Percentiles rank a stretch among this genome's conserved stretches.
Conservation (phyloP, 148 eudicot genomes). For the Selenicereus undatus region DNA sequence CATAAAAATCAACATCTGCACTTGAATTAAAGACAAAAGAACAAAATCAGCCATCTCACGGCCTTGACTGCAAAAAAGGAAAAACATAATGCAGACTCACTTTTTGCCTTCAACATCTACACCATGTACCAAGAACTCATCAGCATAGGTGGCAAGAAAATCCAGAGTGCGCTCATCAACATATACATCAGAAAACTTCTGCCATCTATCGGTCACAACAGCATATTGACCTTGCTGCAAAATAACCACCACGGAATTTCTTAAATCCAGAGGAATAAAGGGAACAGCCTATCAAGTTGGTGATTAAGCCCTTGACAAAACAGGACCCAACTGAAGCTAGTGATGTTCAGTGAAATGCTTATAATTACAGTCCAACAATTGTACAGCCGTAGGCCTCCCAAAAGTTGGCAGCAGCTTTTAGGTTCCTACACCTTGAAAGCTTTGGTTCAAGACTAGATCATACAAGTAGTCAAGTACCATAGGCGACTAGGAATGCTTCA, state of each 20-base stretch:
- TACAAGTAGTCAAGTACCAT: too few relatives aligned
- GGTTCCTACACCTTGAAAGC: too few relatives aligned
- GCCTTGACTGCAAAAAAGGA: not conserved
- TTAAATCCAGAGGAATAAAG: not conserved
- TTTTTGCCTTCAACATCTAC: slow-evolving; percentile 99
- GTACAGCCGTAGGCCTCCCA: too few relatives aligned
- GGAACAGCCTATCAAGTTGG: not conserved
- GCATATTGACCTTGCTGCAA: slow-evolving; percentile 81
- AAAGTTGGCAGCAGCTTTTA: too few relatives aligned
- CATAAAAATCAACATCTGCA: not conserved
- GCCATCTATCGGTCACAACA: slow-evolving; percentile 98
- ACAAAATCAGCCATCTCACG: not conserved
- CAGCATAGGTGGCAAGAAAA: slow-evolving; percentile 77
- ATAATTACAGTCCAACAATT: too few relatives aligned
- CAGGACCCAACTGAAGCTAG: too few relatives aligned
- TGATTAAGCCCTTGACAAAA: not conserved
- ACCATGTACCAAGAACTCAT: slow-evolving; percentile 97
- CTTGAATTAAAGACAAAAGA: not conserved
- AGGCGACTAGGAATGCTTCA: too few relatives aligned
- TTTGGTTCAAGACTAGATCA: too few relatives aligned
- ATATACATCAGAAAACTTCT: slow-evolving; percentile 83
- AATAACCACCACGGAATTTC: slow-evolving; percentile 6
- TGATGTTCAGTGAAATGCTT: too few relatives aligned
- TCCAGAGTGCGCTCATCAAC: slow-evolving; percentile 63
- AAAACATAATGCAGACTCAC: slow-evolving; percentile 37